A percentile compares a stretch with the other conserved stretches of the same genome.
phyloP scores from a whole-genome alignment of 495 filamentous ascomycete species.

The Cercophora samala region DNA sequence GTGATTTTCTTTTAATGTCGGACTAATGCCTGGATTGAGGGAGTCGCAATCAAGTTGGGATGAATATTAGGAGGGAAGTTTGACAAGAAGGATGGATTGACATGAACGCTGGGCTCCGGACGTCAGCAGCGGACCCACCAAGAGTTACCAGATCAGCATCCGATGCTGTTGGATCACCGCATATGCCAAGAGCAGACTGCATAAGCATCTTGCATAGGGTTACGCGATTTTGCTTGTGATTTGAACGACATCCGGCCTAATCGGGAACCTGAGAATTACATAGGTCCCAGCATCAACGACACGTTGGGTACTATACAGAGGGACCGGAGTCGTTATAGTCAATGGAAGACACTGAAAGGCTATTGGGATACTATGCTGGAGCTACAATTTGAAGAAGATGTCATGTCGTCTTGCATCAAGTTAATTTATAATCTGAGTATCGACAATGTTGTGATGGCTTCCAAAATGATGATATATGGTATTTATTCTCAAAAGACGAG shows the following conservation, averaged over 20 bases:
- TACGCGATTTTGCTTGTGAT: background rate
- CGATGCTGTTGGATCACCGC: background rate
- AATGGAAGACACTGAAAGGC: too few relatives aligned
- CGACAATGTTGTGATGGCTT: too few relatives aligned
- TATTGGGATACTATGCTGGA: too few relatives aligned
- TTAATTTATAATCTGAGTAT: too few relatives aligned
- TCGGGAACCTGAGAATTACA: background rate
- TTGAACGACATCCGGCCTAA: background rate
- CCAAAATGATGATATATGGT: too few relatives aligned
- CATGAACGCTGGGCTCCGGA: background rate
- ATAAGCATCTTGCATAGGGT: background rate
- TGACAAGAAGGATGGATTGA: background rate
- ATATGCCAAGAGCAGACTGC: background rate
- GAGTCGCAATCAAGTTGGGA: background rate
- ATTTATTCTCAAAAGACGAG: too few relatives aligned
- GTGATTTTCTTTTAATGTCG: background rate
- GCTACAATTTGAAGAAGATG: too few relatives aligned
- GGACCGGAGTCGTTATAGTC: too few relatives aligned
- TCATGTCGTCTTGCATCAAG: too few relatives aligned
- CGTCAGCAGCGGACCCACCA: background rate
- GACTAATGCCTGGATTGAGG: background rate
- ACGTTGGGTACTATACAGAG: too few relatives aligned
- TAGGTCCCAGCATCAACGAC: background rate
- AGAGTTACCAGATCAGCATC: background rate
- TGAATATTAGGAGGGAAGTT: background rate